These are phyloP conservation scores for Neurospora discreta DNA, from an alignment of 495 filamentous ascomycete species.

Conservation along the genomic window DNA sequence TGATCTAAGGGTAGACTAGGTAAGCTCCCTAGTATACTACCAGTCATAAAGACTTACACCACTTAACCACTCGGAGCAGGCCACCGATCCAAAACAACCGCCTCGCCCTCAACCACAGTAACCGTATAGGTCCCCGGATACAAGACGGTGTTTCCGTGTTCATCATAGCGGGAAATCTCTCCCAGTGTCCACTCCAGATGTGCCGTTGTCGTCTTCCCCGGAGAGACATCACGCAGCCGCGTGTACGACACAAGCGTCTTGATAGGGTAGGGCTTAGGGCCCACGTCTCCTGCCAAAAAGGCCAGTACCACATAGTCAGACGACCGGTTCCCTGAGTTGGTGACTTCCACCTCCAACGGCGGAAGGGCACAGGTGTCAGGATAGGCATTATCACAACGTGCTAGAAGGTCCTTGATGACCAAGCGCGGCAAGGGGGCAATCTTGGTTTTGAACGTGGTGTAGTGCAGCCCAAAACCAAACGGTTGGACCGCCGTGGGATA, in stretches of 20 bases:
- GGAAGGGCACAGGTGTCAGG: conserved; percentile 35
- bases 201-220: conserved; percentile 26
- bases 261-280: conserved; percentile 50
- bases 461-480: conserved; percentile 42
- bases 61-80: conserved; percentile 8
- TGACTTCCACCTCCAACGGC: conserved; percentile 23
- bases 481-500: conserved; percentile 27
- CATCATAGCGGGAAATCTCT: conserved; percentile 46
- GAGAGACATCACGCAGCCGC: conserved; percentile 35
- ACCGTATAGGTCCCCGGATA: conserved; percentile 57
- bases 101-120: conserved; percentile 29
- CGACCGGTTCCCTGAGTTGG: conserved; percentile 41
- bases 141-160: conserved; percentile 46
- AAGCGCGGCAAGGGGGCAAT: conserved; percentile 25
- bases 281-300: conserved; percentile 43
- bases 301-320: conserved; percentile 52
- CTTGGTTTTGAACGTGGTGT: conserved; percentile 40
- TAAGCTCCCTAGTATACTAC: background rate
- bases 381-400: conserved; percentile 19
- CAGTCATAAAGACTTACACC: background rate
- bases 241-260: conserved; percentile 54
- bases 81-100: conserved; percentile 18
- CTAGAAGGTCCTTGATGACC: conserved; percentile 18
- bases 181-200: conserved; percentile 44
- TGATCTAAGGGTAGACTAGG: too few species aligned